Conservation (phyloP, 192 early-diverging fungal species). For the Mortierella alpina region DNA sequence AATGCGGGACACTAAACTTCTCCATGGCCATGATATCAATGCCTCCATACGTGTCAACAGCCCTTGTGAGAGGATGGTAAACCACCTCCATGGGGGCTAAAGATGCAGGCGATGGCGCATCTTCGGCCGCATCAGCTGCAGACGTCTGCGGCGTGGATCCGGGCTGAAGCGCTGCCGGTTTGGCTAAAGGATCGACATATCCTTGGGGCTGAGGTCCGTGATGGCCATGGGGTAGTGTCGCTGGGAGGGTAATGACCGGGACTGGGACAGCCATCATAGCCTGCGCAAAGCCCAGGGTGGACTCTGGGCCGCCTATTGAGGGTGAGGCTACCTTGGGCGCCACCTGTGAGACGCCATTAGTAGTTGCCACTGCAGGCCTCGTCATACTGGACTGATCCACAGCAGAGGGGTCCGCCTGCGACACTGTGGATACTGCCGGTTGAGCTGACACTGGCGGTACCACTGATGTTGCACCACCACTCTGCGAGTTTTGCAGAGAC, state of each 20-base stretch:
- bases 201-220: conserved; percentile 11
- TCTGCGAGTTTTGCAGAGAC: no score
- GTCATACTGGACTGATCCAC: not conserved
- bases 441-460: not conserved
- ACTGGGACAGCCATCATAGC: conserved; percentile 55
- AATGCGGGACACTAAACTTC: conserved; percentile 61
- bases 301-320: conserved; percentile 11
- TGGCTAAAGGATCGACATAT: not conserved
- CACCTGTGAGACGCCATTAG: conserved; percentile 1
- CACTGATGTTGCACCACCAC: no score
- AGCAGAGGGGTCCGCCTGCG: not conserved
- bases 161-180: not conserved
- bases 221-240: conserved; percentile 22
- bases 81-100: conserved; percentile 31
- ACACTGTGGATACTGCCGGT: conserved; percentile 2
- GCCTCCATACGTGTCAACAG: conserved; percentile 82
- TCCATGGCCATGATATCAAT: conserved; percentile 73
- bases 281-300: conserved; percentile 30
- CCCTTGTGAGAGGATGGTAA: conserved; percentile 71
- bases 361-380: not conserved
- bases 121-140: conserved; percentile 6
- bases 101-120: not conserved
- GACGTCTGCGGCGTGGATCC: not conserved
- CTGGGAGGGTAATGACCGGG: conserved; percentile 34
- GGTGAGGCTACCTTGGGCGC: conserved; percentile 5